Evolutionary conservation across 1,284 basidiomycete genomes (phyloP), one percentile per base, ranked within the genome.

Genomic region (Peniophora sp.): DNA sequence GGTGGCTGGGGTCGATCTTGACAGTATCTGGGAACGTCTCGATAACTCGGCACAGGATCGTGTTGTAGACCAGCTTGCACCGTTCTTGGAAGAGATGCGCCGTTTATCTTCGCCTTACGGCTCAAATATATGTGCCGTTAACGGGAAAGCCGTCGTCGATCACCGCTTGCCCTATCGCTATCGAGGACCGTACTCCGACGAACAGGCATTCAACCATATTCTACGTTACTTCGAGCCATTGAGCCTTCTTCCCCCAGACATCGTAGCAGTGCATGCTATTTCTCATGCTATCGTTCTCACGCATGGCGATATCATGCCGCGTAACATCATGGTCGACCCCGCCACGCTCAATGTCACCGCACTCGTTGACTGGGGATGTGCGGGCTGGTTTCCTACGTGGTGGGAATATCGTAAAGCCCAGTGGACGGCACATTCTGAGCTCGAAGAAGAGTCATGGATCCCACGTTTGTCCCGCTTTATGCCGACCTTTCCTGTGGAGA

Each of bases 311-410:
- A 39, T 58, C 24, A 23, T 49, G 9, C 46, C 49, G 10, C 39
- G 52, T 16, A 58, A 58, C 50, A 52, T 58, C 43, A 36, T 58
- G n/a, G 48, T 56, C n/a, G 17, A 51, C 8, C 51, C 45, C 20
- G 49, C 45, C 12, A 39, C 16, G 22, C 8, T 17, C 8, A n/a
- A 20, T 5, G 16, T 51, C 20, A 22, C 54, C 22, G 59, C 17
- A 25, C 46, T 47, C n/a, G 35, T 56, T 41, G 50, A 53, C 27
- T 55, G 56, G 53, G 52, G 53, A 14, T n/a, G 16, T 16, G 34
- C 22, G 6, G 56, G 51, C 9, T 52, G 47, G 53, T 55, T 47
- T 23, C 56, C 56, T 12, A 49, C 49, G 14, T 48, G 55, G 38
- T 58, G 56, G 56, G 55, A 45, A 24, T 45, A 45, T 25, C 19